Evolutionary conservation across 257 asterid species (phyloP).

Genomic region (Gentiana macrophylla): DNA sequence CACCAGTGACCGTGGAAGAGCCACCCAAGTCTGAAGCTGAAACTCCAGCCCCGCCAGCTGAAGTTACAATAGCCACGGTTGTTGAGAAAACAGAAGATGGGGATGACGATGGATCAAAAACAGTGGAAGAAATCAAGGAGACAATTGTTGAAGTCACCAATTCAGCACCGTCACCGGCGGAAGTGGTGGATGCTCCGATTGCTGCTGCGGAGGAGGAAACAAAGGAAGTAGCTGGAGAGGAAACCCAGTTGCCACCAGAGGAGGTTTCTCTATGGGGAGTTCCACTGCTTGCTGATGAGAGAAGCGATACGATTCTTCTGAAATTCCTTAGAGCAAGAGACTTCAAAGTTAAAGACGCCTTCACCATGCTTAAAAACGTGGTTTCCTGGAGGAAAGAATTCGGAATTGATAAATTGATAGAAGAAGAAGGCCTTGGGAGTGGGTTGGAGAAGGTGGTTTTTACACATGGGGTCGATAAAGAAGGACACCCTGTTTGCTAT

Average conservation of each 20-base stretch:
- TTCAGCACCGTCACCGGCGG: constrained; percentile 35
- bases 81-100: constrained; percentile 20
- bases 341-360: constrained; percentile 83
- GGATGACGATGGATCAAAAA: constrained; percentile 17
- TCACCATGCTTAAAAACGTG: constrained; percentile 76
- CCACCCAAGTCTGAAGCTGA: constrained; percentile 13
- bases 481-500: constrained; percentile 82
- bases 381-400: constrained; percentile 80
- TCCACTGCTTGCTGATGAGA: constrained; percentile 61
- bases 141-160: constrained; percentile 76
- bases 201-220: constrained; percentile 20
- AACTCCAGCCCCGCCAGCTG: constrained; percentile 1
- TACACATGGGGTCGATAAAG: constrained; percentile 71
- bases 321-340: constrained; percentile 85
- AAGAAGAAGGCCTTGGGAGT: constrained; percentile 37
- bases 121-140: constrained; percentile 64
- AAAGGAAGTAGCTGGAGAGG: constrained; percentile 5
- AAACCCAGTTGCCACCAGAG: constrained; percentile 51
- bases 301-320: constrained; percentile 70
- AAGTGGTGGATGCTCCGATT: constrained; percentile 22
- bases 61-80: constrained; percentile 1
- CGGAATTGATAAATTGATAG: constrained; percentile 51
- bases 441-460: constrained; percentile 85
- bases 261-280: constrained; percentile 82
- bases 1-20: constrained; percentile 22